These are phyloP conservation scores for Citrus inodora DNA, from an alignment of 345 rosid species.

Conservation along the genomic window DNA sequence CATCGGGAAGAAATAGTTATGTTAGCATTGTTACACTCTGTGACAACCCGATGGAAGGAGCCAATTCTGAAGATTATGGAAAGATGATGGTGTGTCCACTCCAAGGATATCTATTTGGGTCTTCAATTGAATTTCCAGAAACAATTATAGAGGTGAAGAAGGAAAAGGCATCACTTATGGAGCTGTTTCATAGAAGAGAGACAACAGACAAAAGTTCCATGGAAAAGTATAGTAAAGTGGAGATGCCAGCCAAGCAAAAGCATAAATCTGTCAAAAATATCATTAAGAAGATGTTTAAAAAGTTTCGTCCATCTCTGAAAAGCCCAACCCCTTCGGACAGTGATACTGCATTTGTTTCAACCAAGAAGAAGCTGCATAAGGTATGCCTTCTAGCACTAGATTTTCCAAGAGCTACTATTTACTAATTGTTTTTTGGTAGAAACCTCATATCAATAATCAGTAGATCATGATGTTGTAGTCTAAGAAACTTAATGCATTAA, in stretches of 20 bases:
- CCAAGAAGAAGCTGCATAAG: conserved; percentile 65
- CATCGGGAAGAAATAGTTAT: conserved; percentile 65
- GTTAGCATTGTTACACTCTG: conserved; percentile 55
- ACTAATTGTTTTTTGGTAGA: not conserved
- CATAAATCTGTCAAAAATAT: conserved; percentile 55
- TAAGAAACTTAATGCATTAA: not conserved
- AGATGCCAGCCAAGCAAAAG: conserved; percentile 41
- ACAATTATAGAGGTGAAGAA: conserved; percentile 42
- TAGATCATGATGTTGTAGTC: not conserved
- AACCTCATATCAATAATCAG: not conserved
- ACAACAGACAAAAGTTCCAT: conserved; percentile 32
- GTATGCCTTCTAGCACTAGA: conserved; percentile 35
- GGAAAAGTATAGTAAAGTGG: conserved; percentile 34
- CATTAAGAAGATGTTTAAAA: conserved; percentile 62
- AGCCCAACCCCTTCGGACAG: conserved; percentile 19
- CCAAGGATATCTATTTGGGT: conserved; percentile 77
- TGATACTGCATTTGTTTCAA: conserved; percentile 33
- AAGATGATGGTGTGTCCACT: conserved; percentile 55
- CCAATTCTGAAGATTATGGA: conserved; percentile 38
- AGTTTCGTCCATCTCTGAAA: conserved; percentile 44
- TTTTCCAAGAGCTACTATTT: not conserved
- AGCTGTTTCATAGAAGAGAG: conserved; percentile 63
- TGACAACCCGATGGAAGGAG: conserved; percentile 46
- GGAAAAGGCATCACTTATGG: conserved; percentile 68
- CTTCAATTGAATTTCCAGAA: conserved; percentile 57